phyloP scores from a whole-genome alignment of 331 rosid genomes.

The Quercus phellos region DNA sequence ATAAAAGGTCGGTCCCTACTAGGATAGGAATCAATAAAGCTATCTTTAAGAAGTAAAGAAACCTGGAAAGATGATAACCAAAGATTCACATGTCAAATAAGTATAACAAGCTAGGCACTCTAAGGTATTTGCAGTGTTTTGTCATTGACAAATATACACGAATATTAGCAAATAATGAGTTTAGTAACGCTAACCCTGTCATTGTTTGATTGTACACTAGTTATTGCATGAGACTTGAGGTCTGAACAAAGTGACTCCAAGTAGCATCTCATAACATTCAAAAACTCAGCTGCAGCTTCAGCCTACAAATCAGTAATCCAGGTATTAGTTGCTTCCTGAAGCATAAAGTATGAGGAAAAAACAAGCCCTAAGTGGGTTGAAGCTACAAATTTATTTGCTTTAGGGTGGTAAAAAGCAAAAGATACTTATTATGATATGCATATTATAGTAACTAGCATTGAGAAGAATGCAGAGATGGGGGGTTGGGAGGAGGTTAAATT shows the following conservation, averaged over 20 bases:
- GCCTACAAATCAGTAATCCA: constrained; percentile 45
- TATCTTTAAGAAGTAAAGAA: constrained; percentile 89
- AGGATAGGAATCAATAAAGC: constrained; percentile 87
- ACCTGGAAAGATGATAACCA: constrained; percentile 41
- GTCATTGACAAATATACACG: constrained; percentile 4
- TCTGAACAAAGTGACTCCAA: constrained; percentile 80
- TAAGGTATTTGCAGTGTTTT: neutral
- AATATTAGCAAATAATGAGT: constrained; percentile 3
- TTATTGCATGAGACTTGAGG: constrained; percentile 70
- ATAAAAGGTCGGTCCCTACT: constrained; percentile 70
- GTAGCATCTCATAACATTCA: constrained; percentile 58
- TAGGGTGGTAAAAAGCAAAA: neutral
- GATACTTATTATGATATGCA: neutral
- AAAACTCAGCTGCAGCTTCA: constrained; percentile 60
- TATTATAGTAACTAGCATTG: neutral
- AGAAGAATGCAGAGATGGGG: neutral
- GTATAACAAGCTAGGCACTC: constrained; percentile 19
- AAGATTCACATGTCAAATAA: neutral
- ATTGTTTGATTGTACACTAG: constrained; percentile 76
- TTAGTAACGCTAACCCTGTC: constrained; percentile 67
- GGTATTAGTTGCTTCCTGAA: constrained; percentile 18
- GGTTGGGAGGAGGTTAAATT: neutral
- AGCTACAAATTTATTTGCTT: neutral
- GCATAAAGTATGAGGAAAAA: constrained; percentile 1
- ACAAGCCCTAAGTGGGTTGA: neutral